Base-by-base conservation (phyloP, 2,329 filamentous ascomycete species). In the Didymella exigua region DNA sequence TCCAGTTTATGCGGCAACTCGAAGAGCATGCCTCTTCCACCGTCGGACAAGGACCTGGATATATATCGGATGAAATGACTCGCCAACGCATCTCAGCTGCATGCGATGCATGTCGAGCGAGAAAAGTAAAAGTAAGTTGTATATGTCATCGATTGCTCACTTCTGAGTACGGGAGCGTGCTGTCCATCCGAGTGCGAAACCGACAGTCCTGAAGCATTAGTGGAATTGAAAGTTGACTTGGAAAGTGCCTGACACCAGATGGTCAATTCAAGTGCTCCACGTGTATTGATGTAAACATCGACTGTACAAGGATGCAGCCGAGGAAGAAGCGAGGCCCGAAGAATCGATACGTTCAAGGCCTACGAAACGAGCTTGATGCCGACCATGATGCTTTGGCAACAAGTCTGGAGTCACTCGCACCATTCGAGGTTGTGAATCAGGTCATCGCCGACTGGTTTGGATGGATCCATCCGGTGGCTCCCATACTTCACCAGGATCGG, bases 381-480 rank as follows among this genome's bases (percentile, higher is more conserved):
- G 37, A 51, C 13, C 33, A 29, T 19, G 16, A 33, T 9, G n/a
- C 31, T n/a, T 9, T 8, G 31, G n/a, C 37, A 47, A 14, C 13
- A 5, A 26, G 24, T n/a, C n/a, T 61, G 24, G 37, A 50, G 2
- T 23, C 47, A 7, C 60, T 65, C 27, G 61, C 59, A 34, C 42
- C 60, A 27, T 9, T 26, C 14, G 31, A 52, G 9, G 31, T 55
- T 10, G 18, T 63, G 19, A 36, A 59, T 2, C 56, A 58, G 24
- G 46, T 62, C 34, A 40, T 60, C 27, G 29, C 38, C 37, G 62
- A 65, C 51, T 65, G 62, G 62, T 65, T 65, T 52, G 60, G 50
- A 8, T 62, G 57, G 57, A 59, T 65, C 19, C 61, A 65, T 54
- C 62, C 62, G 10, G 57, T 65, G 3, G 62, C 62, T 19, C 62